Base-by-base conservation (phyloP, 2,329 filamentous ascomycete genomes). In the Ophiostoma triangulosporum region DNA sequence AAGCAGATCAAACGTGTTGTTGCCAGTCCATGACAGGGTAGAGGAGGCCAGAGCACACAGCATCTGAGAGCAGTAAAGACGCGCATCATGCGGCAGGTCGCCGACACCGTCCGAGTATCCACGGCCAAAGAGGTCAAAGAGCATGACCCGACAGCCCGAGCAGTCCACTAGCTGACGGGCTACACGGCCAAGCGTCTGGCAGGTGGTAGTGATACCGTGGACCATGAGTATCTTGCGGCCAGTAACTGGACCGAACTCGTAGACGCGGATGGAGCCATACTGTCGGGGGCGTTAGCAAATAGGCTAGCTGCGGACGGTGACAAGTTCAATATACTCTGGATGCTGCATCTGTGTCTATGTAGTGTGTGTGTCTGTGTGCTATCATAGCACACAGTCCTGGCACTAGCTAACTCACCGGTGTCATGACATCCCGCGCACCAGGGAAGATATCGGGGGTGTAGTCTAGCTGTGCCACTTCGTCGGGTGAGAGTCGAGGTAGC, bases 201-300 rank as follows among this genome's bases (percentile, higher is more conserved):
- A 88, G 0, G 88, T 84, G 0, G 87, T 94, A 57, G 83, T 88
- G 64, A 94, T 91, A 45, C 88, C 88, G 64, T 94, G 88, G 8
- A 95, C 73, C 32, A 94, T 73, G 15, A 94, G 67, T 4, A 93
- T 81, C 62, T 86, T 90, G 46, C 77, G 74, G 7, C 88, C 88
- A 52, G 78, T 67, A 50, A 81, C 75, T 1, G 87, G 84, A 1
- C 88, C 88, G 69, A 84, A 94, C 70, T 94, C 88, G 64, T 93
- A 93, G 22, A 87, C 83, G 35, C 86, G 74, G 53, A 89, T 81
- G 32, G 73, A 80, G 50, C 88, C 88, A 64, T 88, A 90, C 62
- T 78, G 48, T n/a, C 2, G 3, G 36, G 14, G 15, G 6, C 17
- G 24, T 46, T 29, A 46, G 60, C 32, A 59, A 24, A 43, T 24